phyloP scores from a whole-genome alignment of 441 rosid genomes.

The Flueggea neowawraea region DNA sequence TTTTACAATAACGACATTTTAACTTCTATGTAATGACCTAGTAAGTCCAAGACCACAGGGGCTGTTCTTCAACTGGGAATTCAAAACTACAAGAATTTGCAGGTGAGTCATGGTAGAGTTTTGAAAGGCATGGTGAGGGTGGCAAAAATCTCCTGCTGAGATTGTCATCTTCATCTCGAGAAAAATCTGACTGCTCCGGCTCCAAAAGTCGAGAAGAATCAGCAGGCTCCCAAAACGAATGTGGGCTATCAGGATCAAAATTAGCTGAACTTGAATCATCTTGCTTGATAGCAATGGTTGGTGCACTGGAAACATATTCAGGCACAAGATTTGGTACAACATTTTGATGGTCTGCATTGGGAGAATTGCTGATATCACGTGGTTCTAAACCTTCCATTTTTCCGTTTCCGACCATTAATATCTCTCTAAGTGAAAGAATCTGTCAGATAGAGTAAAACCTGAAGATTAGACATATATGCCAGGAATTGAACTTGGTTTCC shows the following conservation, averaged over 20 bases:
- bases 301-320: slow-evolving; percentile 5
- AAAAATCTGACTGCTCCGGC: slow-evolving; percentile 40
- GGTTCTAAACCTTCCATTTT: slow-evolving; percentile 13
- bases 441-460: slow-evolving; percentile 11
- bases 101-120: slow-evolving; percentile 22
- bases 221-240: slow-evolving; percentile 35
- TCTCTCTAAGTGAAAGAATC: slow-evolving; percentile 30
- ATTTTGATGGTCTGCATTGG: slow-evolving; percentile 12
- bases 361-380: slow-evolving; percentile 13
- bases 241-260: slow-evolving; percentile 41
- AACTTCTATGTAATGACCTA: slow-evolving; percentile 45
- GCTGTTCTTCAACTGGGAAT: slow-evolving; percentile 43
- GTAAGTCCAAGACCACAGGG: slow-evolving; percentile 47
- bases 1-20: neutral
- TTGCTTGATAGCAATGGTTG: slow-evolving; percentile 19
- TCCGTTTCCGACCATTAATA: slow-evolving; percentile 22
- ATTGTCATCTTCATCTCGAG: slow-evolving; percentile 43
- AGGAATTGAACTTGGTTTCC: no score
- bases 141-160: slow-evolving; percentile 29
- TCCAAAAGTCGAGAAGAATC: slow-evolving; percentile 37
- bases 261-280: slow-evolving; percentile 41
- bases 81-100: slow-evolving; percentile 34
- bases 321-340: slow-evolving; percentile 1
- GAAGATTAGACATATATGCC: neutral
- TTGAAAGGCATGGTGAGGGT: slow-evolving; percentile 17